phyloP scores from a whole-genome alignment of 2,329 filamentous ascomycete genomes.

The Verticillium nubilum region DNA sequence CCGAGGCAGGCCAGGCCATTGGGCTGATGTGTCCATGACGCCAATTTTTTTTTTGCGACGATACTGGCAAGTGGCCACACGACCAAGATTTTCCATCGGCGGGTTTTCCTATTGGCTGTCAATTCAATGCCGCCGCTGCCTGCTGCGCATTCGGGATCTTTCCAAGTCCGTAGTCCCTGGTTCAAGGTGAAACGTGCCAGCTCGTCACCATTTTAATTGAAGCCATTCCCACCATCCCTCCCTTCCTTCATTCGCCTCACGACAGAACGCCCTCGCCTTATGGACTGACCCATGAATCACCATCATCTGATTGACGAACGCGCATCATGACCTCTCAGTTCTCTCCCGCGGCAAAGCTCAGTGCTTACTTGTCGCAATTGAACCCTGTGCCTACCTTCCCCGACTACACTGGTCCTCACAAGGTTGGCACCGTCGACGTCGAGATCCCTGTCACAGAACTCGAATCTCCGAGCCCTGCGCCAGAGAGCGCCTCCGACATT shows the following conservation, averaged over 20 bases:
- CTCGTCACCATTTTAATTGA: not conserved
- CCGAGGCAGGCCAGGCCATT: not conserved
- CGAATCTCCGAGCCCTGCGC: conserved; percentile 45
- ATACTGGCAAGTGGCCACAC: conserved; percentile 3
- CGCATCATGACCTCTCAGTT: not conserved
- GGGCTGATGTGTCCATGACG: not conserved
- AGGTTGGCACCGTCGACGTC: conserved; percentile 74
- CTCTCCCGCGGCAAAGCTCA: conserved; percentile 28
- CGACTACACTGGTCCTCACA: conserved; percentile 69
- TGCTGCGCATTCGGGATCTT: not conserved
- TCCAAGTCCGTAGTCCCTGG: not conserved
- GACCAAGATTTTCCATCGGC: not conserved
- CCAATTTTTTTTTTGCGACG: not conserved
- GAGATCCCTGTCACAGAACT: conserved; percentile 67
- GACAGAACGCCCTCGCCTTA: not conserved
- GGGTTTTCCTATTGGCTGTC: not conserved
- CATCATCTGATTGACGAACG: not conserved
- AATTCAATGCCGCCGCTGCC: not conserved
- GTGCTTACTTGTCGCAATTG: conserved; percentile 46
- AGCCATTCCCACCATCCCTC: not conserved
- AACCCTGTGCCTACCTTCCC: conserved; percentile 70
- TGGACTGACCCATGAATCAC: not conserved
- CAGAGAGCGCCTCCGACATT: conserved; percentile 50
- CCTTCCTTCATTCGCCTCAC: not conserved
- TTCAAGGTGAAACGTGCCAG: not conserved